Evolutionary conservation across 169 alveolate genomes (phyloP).

Genomic region (Cryptosporidium sp.): DNA sequence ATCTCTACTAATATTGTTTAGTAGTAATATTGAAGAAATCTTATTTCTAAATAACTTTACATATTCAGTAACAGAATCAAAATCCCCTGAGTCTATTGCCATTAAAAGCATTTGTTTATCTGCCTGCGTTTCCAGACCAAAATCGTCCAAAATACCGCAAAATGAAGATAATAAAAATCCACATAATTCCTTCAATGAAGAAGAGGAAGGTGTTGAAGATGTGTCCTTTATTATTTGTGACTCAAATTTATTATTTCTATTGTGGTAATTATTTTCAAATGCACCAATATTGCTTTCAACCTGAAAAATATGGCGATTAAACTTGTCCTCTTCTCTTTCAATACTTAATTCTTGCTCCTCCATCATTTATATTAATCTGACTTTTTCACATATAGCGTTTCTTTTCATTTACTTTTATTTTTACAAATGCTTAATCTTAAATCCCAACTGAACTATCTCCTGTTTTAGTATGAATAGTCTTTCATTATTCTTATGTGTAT

Average conservation of each 20-base stretch:
- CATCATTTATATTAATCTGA: background rate
- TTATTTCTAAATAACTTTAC: conserved; percentile 39
- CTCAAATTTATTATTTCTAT: background rate
- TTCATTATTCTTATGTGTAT: background rate
- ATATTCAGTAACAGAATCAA: conserved; percentile 53
- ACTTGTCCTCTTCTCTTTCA: conserved; percentile 21
- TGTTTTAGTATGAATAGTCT: no score
- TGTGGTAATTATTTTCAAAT: background rate
- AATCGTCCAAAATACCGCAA: conserved; percentile 65
- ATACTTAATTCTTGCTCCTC: conserved; percentile 21
- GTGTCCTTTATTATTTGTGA: background rate
- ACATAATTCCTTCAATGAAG: conserved; percentile 28
- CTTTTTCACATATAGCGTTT: background rate
- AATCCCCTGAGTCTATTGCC: conserved; percentile 53
- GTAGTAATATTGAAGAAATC: conserved; percentile 34
- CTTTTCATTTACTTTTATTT: background rate
- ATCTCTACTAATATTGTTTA: conserved; percentile 8
- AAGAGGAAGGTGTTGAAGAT: background rate
- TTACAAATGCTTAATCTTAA: background rate
- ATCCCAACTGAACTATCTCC: background rate
- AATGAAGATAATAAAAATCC: conserved; percentile 46
- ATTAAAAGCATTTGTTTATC: conserved; percentile 35
- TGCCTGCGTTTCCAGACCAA: conserved; percentile 51
- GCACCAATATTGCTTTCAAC: background rate
- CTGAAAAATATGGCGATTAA: background rate